Evolutionary conservation across 495 filamentous ascomycete genomes (phyloP).

Genomic region (Daldinia decipiens): DNA sequence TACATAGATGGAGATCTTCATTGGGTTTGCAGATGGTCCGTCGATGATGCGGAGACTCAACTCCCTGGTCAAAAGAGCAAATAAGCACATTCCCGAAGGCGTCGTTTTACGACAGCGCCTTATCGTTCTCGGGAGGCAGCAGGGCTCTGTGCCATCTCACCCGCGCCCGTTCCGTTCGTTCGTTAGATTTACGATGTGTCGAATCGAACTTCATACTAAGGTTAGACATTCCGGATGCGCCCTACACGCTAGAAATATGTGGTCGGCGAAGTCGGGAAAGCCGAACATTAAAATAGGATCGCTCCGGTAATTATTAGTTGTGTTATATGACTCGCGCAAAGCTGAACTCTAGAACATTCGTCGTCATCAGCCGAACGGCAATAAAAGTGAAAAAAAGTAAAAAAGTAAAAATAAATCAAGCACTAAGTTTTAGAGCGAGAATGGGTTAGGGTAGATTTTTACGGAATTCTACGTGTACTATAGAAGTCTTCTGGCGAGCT

Average conservation of each 20-base stretch:
- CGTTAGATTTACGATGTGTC: constrained; percentile 30
- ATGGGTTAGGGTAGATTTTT: constrained; percentile 33
- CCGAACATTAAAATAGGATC: constrained; percentile 4
- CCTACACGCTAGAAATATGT: constrained; percentile 5
- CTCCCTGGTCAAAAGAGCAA: constrained; percentile 3
- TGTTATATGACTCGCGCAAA: constrained; percentile 21
- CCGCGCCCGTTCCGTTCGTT: constrained; percentile 27
- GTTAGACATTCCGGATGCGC: constrained; percentile 3
- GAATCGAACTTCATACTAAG: constrained; percentile 16
- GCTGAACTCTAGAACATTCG: constrained; percentile 1
- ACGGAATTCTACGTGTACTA: not conserved
- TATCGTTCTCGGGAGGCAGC: constrained; percentile 35
- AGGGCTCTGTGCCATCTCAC: constrained; percentile 26
- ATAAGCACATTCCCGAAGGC: constrained; percentile 38
- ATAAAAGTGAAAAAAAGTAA: not conserved
- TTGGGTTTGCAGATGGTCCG: constrained; percentile 2
- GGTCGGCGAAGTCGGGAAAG: constrained; percentile 13
- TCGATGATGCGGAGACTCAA: constrained; percentile 16
- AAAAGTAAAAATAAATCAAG: not conserved
- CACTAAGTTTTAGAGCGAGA: not conserved
- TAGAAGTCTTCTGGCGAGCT: constrained; percentile 34
- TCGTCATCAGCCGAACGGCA: not conserved
- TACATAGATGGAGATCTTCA: constrained; percentile 11
- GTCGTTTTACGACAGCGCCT: constrained; percentile 25
- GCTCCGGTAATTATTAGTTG: constrained; percentile 11